phyloP scores from a whole-genome alignment of 208 protist genomes.

The Trypanosoma avium region DNA sequence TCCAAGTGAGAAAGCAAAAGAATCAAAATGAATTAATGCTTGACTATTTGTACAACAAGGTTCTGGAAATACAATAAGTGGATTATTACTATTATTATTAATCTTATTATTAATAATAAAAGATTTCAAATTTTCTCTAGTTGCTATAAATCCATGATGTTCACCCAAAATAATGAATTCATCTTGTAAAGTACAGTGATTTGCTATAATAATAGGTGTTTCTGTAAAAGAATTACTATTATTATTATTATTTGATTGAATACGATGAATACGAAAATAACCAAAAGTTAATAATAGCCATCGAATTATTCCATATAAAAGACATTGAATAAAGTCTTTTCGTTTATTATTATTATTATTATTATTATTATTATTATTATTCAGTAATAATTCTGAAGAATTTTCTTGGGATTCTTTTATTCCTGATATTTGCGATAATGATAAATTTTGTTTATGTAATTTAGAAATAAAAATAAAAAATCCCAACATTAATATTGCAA shows the following conservation, averaged over 20 bases:
- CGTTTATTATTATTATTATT: background rate
- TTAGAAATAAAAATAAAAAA: background rate
- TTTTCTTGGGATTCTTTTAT: no score
- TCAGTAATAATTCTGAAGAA: no score
- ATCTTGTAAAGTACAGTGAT: conserved; percentile 19
- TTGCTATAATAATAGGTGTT: conserved; percentile 15
- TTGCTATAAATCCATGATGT: no score
- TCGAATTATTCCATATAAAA: background rate
- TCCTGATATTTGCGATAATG: no score
- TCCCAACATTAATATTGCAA: background rate
- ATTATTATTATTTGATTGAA: background rate
- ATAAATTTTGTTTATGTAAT: no score
- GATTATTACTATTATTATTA: background rate
- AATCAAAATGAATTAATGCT: conserved; percentile 44
- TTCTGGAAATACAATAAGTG: conserved; percentile 57
- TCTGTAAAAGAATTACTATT: background rate
- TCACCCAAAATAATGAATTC: conserved; percentile 6
- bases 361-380: background rate
- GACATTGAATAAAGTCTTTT: background rate
- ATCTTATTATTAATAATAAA: background rate
- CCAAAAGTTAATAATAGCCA: conserved; percentile 8
- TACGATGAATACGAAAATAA: conserved; percentile 10
- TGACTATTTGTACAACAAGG: conserved; percentile 50
- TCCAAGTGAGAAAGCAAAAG: conserved; percentile 37
- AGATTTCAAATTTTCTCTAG: background rate